Conservation (phyloP, 257 asterid genomes). For the Parsonsia alboflavescens region DNA sequence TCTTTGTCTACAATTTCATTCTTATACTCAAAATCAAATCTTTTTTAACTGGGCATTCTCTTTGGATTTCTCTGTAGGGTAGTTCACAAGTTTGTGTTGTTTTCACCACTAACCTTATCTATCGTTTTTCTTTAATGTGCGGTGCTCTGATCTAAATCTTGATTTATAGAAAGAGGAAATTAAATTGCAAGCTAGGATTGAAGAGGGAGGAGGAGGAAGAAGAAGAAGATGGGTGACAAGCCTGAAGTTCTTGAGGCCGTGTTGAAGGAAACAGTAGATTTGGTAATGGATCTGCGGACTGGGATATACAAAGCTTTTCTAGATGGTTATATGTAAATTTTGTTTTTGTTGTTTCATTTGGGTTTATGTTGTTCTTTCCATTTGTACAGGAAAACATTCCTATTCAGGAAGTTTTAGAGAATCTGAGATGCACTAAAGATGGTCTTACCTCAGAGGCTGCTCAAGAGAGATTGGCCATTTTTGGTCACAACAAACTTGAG, state of each 20-base stretch:
- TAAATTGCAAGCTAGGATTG: background rate
- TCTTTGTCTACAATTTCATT: slow-evolving; percentile 22
- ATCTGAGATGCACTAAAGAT: slow-evolving; percentile 85
- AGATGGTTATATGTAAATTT: slow-evolving; percentile 17
- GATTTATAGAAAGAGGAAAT: slow-evolving; percentile 3
- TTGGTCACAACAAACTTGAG: slow-evolving; percentile 95
- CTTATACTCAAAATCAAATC: slow-evolving; percentile 22
- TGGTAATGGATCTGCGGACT: slow-evolving; percentile 87
- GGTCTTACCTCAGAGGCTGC: slow-evolving; percentile 80
- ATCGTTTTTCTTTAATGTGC: slow-evolving; percentile 32
- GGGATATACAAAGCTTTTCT: slow-evolving; percentile 9
- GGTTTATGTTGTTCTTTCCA: slow-evolving; percentile 14
- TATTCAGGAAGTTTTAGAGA: slow-evolving; percentile 91
- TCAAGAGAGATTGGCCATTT: slow-evolving; percentile 83
- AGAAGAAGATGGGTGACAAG: slow-evolving; percentile 69
- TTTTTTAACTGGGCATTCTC: slow-evolving; percentile 25
- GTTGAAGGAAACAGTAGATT: slow-evolving; percentile 93
- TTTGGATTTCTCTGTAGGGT: background rate
- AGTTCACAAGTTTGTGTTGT: slow-evolving; percentile 15
- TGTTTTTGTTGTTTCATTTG: slow-evolving; percentile 11
- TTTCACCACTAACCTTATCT: slow-evolving; percentile 15
- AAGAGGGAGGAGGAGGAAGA: background rate
- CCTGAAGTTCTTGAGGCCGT: slow-evolving; percentile 96
- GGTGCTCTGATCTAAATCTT: slow-evolving; percentile 30
- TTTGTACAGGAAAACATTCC: slow-evolving; percentile 85